phyloP scores from a whole-genome alignment of 805 yeast species.

The Priceomyces castillae region DNA sequence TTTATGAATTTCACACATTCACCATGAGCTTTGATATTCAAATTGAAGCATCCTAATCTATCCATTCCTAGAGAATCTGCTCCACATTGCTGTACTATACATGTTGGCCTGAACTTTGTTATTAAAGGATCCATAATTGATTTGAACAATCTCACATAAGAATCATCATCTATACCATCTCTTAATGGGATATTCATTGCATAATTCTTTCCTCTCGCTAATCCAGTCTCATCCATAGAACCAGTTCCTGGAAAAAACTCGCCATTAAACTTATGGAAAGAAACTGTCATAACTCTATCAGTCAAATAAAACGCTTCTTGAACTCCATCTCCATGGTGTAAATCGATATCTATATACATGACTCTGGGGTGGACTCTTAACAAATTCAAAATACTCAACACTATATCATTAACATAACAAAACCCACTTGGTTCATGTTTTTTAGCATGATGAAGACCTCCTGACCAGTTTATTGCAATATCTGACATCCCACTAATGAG shows the following conservation, averaged over 20 bases:
- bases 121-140: slow-evolving; percentile 88
- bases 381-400: slow-evolving; percentile 78
- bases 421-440: slow-evolving; percentile 93
- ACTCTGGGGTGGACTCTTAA: slow-evolving; percentile 90
- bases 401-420: slow-evolving; percentile 94
- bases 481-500: slow-evolving; percentile 84
- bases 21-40: slow-evolving; percentile 91
- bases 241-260: slow-evolving; percentile 98
- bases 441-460: slow-evolving; percentile 96
- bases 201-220: slow-evolving; percentile 85
- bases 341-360: slow-evolving; percentile 87
- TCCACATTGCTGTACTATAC: slow-evolving; percentile 94
- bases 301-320: slow-evolving; percentile 95
- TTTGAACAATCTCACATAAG: slow-evolving; percentile 72
- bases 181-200: slow-evolving; percentile 89
- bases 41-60: slow-evolving; percentile 88
- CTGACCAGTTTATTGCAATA: slow-evolving; percentile 94
- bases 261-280: slow-evolving; percentile 91
- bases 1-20: slow-evolving; percentile 90
- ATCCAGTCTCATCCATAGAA: slow-evolving; percentile 81
- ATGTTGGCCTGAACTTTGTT: slow-evolving; percentile 88
- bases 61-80: slow-evolving; percentile 95
- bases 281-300: slow-evolving; percentile 94
- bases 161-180: slow-evolving; percentile 94
- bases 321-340: slow-evolving; percentile 98